Evolutionary conservation across 1,139 yeast species (phyloP).

Genomic region (Geotrichum klebahnii): DNA sequence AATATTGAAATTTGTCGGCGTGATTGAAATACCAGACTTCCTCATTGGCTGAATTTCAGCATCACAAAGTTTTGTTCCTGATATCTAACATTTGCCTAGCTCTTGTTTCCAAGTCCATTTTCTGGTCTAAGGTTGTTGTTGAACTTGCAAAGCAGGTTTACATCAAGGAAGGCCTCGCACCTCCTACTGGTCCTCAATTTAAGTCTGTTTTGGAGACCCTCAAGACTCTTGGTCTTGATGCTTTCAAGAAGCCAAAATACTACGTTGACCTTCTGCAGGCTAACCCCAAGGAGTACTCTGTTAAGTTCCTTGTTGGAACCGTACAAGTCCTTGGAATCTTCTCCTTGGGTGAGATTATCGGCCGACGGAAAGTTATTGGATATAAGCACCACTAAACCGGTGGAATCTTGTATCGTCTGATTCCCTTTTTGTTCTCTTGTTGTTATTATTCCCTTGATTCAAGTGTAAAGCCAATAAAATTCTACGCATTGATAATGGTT

Average conservation of each 20-base stretch:
- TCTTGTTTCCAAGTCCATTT: constrained; percentile 39
- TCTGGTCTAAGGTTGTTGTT: constrained; percentile 87
- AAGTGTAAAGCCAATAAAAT: too few relatives aligned
- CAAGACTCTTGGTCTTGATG: constrained; percentile 49
- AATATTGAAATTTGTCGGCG: too few relatives aligned
- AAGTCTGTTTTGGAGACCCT: constrained; percentile 65
- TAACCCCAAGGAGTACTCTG: constrained; percentile 54
- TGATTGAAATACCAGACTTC: too few relatives aligned
- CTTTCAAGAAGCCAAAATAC: constrained; percentile 42
- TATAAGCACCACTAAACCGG: constrained; percentile 45
- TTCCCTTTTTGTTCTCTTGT: not conserved
- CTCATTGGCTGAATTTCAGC: not conserved
- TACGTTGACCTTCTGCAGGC: constrained; percentile 40
- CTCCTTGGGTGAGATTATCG: constrained; percentile 92
- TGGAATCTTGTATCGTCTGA: not conserved
- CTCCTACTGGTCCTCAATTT: constrained; percentile 78
- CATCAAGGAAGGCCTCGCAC: constrained; percentile 87
- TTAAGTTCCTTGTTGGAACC: constrained; percentile 70
- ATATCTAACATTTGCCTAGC: not conserved
- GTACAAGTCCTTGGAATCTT: constrained; percentile 87
- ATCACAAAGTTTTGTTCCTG: not conserved
- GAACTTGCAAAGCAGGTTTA: constrained; percentile 89
- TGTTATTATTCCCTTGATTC: not conserved
- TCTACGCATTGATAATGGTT: too few relatives aligned
- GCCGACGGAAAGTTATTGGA: constrained; percentile 88